Evolutionary conservation across 352 stramenopile species (phyloP), one percentile per base, ranked within the genome.

Genomic region (Blastocystis sp.): DNA sequence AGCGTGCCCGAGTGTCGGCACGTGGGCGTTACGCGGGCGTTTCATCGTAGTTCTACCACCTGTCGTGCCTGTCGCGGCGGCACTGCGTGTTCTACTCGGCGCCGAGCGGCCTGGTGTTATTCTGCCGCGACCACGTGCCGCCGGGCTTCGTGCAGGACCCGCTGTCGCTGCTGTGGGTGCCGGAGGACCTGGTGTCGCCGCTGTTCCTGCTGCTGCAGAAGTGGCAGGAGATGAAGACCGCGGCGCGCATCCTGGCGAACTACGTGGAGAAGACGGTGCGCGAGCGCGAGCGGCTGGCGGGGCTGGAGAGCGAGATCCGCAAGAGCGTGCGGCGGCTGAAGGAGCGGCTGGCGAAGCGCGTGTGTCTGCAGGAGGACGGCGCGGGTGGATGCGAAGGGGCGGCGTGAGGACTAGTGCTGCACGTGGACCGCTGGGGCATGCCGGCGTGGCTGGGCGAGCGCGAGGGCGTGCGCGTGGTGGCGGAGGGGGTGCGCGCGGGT

Each of bases 111-210:
- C 60, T 84, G 19, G 52, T 45, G 14, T 10, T 84, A 17, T 48
- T 84, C 74, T 84, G 74, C n/a, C 34, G 53, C 10, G 9, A 45
- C 23, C 74, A 84, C 61, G 2, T 66, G 11, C 74, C 74, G 17
- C 9, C 11, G 17, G n/a, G 14, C 34, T 84, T 84, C 28, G 34
- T 70, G 7, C 74, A 61, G 2, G 74, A 84, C 45, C 52, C 74
- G 17, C 1, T 67, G 28, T 67, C 74, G 11, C 56, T 53, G 9
- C 34, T 84, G 21, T 62, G 56, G 21, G 41, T 70, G 65, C 74
- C 74, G 14, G 34, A 53, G 17, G 10, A 28, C 11, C 59, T 23
- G 21, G 41, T 62, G 5, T 60, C 74, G 5, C 53, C 74, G 21
- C 11, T 67, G 9, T 59, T 45, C 23, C 48, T n/a, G 4, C 66